These are phyloP conservation scores for Leishmania arabica DNA, from an alignment of 208 protist species.

Conservation along the genomic window DNA sequence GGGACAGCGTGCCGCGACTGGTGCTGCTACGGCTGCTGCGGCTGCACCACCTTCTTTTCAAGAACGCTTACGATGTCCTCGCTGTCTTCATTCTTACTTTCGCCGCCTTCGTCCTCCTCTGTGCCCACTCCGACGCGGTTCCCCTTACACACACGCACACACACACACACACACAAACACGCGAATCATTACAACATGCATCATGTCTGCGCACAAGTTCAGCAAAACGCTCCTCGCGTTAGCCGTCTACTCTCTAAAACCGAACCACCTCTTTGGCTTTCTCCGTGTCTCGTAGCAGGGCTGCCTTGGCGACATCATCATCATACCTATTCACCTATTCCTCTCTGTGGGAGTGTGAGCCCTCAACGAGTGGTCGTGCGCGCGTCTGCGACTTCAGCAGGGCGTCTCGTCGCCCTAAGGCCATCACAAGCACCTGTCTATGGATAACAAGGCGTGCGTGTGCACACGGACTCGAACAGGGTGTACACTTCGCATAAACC, in stretches of 20 bases:
- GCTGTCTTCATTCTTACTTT: slow-evolving; percentile 10
- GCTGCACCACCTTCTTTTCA: not conserved
- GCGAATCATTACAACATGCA: not conserved
- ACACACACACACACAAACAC: not conserved
- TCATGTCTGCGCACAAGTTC: not conserved
- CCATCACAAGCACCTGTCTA: not conserved
- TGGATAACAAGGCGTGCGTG: not conserved
- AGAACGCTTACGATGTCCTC: not conserved
- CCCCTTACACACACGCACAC: not conserved
- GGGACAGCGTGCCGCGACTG: not conserved
- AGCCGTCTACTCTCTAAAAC: not conserved
- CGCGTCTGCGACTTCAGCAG: not conserved
- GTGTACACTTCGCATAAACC: not conserved
- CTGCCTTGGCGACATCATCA: not conserved
- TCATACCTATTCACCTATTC: not conserved
- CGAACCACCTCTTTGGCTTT: not conserved
- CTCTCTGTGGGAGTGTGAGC: not conserved
- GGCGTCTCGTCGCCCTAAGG: not conserved
- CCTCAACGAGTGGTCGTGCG: not conserved
- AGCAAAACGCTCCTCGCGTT: not conserved
- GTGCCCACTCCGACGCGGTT: not conserved
- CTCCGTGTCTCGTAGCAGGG: not conserved
- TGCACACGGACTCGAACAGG: not conserved
- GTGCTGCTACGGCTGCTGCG: not conserved
- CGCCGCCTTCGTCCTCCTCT: not conserved